A percentile compares a stretch with the other conserved stretches of the same genome.
Conservation (phyloP, 176 grass and related monocot species). For the maize (Zea mays) region Zm-B73-REFERENCE-NAM-5.0 NC_050103.1:156940001-156940500, state of each 20-base stretch:
- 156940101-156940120: neutral
- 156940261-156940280: too few relatives aligned
- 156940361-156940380: too few relatives aligned
- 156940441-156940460: neutral
- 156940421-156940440: slow-evolving; percentile 8
- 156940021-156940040: neutral
- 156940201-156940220: slow-evolving; percentile 4
- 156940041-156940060: neutral
- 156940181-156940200: slow-evolving; percentile 41
- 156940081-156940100: neutral
- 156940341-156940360: neutral
- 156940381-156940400: neutral
- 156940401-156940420: slow-evolving; percentile 32
- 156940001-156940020: slow-evolving; percentile 36
- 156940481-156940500: neutral
- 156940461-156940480: neutral
- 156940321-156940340: too few relatives aligned
- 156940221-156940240: neutral
- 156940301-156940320: neutral
- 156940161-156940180: neutral
- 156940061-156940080: too few relatives aligned
- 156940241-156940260: slow-evolving; percentile 5
- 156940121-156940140: neutral
- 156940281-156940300: slow-evolving; percentile 35
- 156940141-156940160: neutral